A percentile compares a stretch with the other conserved stretches of the same genome.
Conservation (phyloP, 2,329 filamentous ascomycete genomes). For the Aspergillus neoniger region DNA sequence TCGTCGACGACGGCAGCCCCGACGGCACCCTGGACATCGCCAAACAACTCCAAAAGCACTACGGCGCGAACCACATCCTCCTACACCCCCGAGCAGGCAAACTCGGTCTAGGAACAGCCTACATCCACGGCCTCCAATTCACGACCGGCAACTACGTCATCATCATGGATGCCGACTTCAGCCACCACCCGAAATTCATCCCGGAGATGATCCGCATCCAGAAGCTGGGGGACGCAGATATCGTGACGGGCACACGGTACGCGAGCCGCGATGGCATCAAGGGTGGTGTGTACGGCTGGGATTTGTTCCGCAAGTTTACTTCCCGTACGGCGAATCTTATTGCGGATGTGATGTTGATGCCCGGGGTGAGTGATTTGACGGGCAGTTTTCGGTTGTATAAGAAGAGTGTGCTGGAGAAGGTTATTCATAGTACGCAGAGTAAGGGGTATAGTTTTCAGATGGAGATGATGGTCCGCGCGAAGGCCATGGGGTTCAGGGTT, state of each 20-base stretch:
- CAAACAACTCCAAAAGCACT: slow-evolving; percentile 84
- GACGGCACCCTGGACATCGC: slow-evolving; percentile 93
- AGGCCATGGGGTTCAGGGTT: slow-evolving; percentile 91
- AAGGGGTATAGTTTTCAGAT: slow-evolving; percentile 99
- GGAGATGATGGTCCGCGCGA: slow-evolving; percentile 98
- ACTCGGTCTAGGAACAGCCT: slow-evolving; percentile 93
- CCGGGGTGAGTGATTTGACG: slow-evolving; percentile 92
- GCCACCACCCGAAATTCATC: slow-evolving; percentile 99
- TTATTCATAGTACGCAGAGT: slow-evolving; percentile 86
- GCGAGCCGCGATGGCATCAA: slow-evolving; percentile 64
- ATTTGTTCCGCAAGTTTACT: slow-evolving; percentile 76
- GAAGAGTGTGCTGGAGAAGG: slow-evolving; percentile 82
- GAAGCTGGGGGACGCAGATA: slow-evolving; percentile 79
- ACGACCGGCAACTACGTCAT: slow-evolving; percentile 92
- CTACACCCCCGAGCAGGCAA: slow-evolving; percentile 91
- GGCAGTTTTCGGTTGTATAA: slow-evolving; percentile 95
- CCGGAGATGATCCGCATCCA: slow-evolving; percentile 87
- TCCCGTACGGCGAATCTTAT: slow-evolving; percentile 87
- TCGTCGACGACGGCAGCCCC: slow-evolving; percentile 96
- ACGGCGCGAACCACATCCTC: slow-evolving; percentile 71
- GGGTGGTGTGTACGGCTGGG: slow-evolving; percentile 93
- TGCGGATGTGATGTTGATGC: slow-evolving; percentile 88
- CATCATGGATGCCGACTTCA: slow-evolving; percentile 99
- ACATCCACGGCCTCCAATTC: slow-evolving; percentile 91
- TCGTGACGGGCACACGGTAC: slow-evolving; percentile 95